Evolutionary conservation across 106 monocot genomes (phyloP).

Genomic region (Allium fistulosum): DNA sequence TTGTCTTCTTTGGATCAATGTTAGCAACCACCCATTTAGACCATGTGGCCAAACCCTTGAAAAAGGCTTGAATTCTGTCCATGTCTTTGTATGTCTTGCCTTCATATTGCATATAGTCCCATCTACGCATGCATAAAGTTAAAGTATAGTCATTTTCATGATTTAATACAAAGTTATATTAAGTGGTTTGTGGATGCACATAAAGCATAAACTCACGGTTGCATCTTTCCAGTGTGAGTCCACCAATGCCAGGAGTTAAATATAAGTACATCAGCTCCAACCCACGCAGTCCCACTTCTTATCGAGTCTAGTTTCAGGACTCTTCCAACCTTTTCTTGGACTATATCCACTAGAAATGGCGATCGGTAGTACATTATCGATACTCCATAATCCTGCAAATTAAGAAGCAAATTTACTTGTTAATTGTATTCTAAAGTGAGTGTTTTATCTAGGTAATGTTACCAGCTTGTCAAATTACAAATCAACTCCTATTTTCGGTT

Average conservation of each 20-base stretch:
- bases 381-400: constrained; percentile 51
- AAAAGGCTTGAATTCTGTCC: constrained; percentile 54
- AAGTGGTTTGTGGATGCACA: background rate
- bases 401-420: too few relatives aligned
- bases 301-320: constrained; percentile 83
- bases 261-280: constrained; percentile 59
- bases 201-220: constrained; percentile 23
- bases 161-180: background rate
- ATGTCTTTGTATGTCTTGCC: constrained; percentile 34
- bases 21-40: constrained; percentile 46
- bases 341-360: constrained; percentile 72
- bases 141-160: background rate
- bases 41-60: constrained; percentile 51
- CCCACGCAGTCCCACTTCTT: constrained; percentile 40
- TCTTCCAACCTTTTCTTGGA: constrained; percentile 35
- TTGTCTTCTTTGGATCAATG: constrained; percentile 22
- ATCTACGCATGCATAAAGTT: constrained; percentile 24
- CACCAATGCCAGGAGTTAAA: constrained; percentile 99
- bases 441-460: background rate
- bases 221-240: constrained; percentile 42
- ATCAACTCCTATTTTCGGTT: background rate
- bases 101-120: constrained; percentile 71
- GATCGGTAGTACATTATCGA: constrained; percentile 50
- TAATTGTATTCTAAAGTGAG: too few relatives aligned
- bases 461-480: background rate